These are phyloP conservation scores for Starmerella davenportii DNA, from an alignment of 805 yeast species.

Conservation along the genomic window DNA sequence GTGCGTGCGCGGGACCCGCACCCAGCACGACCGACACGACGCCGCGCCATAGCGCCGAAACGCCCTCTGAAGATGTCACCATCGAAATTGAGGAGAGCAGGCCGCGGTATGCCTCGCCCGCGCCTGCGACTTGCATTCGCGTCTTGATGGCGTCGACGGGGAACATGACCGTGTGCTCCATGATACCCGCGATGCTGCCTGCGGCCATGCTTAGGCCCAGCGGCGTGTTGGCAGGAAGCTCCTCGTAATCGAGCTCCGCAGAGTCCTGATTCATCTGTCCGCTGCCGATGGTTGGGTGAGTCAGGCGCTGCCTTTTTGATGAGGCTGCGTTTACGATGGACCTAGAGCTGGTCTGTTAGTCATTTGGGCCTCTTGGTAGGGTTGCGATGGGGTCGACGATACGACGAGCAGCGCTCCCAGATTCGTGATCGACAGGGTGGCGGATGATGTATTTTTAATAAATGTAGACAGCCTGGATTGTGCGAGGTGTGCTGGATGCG, in stretches of 20 bases:
- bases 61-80: slow-evolving; percentile 78
- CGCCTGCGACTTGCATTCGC: slow-evolving; percentile 56
- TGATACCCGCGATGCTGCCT: slow-evolving; percentile 97
- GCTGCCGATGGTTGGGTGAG: too few species aligned
- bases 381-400: too few species aligned
- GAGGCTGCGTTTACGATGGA: too few species aligned
- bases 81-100: slow-evolving; percentile 51
- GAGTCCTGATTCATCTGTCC: too few species aligned
- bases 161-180: slow-evolving; percentile 95
- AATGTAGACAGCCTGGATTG: too few species aligned
- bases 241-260: slow-evolving; percentile 56
- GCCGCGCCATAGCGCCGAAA: slow-evolving; percentile 80
- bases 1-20: slow-evolving; percentile 99
- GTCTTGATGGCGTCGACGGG: slow-evolving; percentile 95
- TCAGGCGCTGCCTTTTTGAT: too few species aligned
- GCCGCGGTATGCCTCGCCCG: slow-evolving; percentile 21
- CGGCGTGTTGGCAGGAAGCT: slow-evolving; percentile 75
- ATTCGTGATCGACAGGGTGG: too few species aligned
- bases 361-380: too few species aligned
- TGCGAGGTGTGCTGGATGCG: too few species aligned
- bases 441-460: too few species aligned
- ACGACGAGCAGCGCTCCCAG: too few species aligned
- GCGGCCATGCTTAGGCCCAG: slow-evolving; percentile 67
- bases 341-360: too few species aligned
- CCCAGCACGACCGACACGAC: slow-evolving; percentile 81